Conservation (phyloP, 768 basidiomycete genomes). For the Tylopilus felleus region DNA sequence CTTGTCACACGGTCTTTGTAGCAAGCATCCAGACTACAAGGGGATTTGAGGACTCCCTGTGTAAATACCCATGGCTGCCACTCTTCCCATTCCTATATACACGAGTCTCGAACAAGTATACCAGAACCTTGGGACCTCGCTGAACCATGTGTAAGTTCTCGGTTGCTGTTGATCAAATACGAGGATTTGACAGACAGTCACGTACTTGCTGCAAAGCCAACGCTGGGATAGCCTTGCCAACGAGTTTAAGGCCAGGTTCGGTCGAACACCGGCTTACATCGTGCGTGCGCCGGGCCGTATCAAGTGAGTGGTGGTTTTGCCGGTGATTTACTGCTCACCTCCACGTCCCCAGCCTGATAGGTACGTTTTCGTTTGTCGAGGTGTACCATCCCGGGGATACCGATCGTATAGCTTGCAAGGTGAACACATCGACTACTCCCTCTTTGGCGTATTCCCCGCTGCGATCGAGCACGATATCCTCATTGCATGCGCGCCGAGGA, state of each 20-base stretch:
- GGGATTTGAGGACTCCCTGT: no score
- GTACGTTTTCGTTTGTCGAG: slow-evolving; percentile 14
- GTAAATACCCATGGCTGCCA: slow-evolving; percentile 36
- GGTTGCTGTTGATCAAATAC: background rate
- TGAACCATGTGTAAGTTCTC: slow-evolving; percentile 45
- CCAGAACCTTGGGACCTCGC: slow-evolving; percentile 47
- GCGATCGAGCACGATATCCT: slow-evolving; percentile 83
- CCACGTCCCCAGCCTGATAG: slow-evolving; percentile 31
- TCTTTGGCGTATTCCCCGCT: slow-evolving; percentile 83
- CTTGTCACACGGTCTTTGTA: no score
- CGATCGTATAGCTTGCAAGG: slow-evolving; percentile 41
- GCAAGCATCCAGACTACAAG: no score
- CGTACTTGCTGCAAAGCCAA: slow-evolving; percentile 25
- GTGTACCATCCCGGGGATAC: background rate
- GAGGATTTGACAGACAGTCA: no score
- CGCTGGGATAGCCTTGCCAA: slow-evolving; percentile 61
- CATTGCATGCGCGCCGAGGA: slow-evolving; percentile 63
- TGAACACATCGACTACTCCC: slow-evolving; percentile 81
- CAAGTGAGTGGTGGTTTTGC: slow-evolving; percentile 45
- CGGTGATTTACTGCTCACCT: background rate
- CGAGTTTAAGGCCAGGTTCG: slow-evolving; percentile 63
- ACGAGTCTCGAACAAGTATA: slow-evolving; percentile 56
- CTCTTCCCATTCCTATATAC: slow-evolving; percentile 59
- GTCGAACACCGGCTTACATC: slow-evolving; percentile 64
- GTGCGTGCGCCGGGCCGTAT: slow-evolving; percentile 78